Evolutionary conservation across 331 rosid genomes (phyloP).

Genomic region (Phaseolus coccineus): DNA sequence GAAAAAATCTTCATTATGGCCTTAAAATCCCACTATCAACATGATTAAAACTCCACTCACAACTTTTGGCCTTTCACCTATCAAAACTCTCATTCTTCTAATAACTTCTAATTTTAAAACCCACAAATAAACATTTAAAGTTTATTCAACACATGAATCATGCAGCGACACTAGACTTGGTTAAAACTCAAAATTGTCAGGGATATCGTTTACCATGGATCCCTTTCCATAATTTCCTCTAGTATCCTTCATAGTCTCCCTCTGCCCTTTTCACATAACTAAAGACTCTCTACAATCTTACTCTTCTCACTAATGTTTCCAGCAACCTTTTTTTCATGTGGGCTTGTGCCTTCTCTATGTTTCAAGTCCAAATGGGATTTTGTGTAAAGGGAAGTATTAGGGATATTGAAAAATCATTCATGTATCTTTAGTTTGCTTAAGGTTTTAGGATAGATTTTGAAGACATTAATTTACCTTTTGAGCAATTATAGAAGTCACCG

Average conservation of each 20-base stretch:
- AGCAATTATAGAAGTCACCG: slow-evolving; percentile 5
- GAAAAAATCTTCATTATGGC: too few species aligned
- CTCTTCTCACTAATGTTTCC: not conserved
- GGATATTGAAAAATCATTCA: not conserved
- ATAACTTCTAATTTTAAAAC: too few species aligned
- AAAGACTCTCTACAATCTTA: not conserved
- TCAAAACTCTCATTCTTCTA: too few species aligned
- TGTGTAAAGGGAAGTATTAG: not conserved
- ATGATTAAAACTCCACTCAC: too few species aligned
- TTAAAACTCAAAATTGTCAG: not conserved
- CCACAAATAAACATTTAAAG: too few species aligned
- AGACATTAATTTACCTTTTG: not conserved
- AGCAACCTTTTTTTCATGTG: not conserved
- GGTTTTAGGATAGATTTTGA: not conserved
- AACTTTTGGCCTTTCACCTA: too few species aligned
- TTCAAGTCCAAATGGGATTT: not conserved
- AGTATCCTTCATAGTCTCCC: not conserved
- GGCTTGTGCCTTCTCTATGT: not conserved
- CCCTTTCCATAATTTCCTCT: not conserved
- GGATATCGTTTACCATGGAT: not conserved
- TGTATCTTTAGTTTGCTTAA: not conserved
- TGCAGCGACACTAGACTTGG: not conserved
- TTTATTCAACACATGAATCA: not conserved
- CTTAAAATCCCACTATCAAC: too few species aligned
- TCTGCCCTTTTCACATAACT: not conserved